A percentile compares a stretch with the other conserved stretches of the same genome.
Evolutionary conservation across 1,139 yeast species (phyloP).

Genomic region (Debaryomycetaceae sp.): DNA sequence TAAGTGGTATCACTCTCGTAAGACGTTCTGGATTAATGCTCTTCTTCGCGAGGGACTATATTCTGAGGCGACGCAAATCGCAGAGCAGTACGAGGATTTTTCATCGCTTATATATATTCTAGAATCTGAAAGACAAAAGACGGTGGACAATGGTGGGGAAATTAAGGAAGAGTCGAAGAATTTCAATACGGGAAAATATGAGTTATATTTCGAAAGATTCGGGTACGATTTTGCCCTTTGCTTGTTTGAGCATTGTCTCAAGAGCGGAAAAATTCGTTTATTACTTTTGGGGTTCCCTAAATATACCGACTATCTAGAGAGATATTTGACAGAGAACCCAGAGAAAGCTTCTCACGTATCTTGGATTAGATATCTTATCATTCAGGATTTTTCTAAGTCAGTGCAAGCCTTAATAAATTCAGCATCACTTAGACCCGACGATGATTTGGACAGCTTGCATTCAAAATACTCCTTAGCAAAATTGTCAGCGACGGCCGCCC

Average conservation of each 20-base stretch:
- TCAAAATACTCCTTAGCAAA: slow-evolving; percentile 72
- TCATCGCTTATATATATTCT: slow-evolving; percentile 63
- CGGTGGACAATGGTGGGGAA: slow-evolving; percentile 22
- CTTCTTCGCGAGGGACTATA: slow-evolving; percentile 46
- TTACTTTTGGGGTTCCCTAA: slow-evolving; percentile 58
- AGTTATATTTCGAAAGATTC: slow-evolving; percentile 55
- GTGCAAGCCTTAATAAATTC: slow-evolving; percentile 43
- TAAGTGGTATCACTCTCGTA: slow-evolving; percentile 32
- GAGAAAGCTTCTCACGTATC: slow-evolving; percentile 54
- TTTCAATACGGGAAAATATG: slow-evolving; percentile 31
- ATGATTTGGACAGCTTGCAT: slow-evolving; percentile 46
- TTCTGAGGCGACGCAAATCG: slow-evolving; percentile 56
- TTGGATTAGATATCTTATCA: slow-evolving; percentile 69
- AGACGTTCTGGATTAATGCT: slow-evolving; percentile 50
- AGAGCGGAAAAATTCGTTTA: slow-evolving; percentile 49
- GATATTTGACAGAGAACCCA: slow-evolving; percentile 49
- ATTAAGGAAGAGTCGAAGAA: slow-evolving; percentile 10
- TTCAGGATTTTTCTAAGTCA: slow-evolving; percentile 49
- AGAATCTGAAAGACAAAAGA: slow-evolving; percentile 46
- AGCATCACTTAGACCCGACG: slow-evolving; percentile 33
- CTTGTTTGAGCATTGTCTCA: slow-evolving; percentile 59
- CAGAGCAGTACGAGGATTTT: slow-evolving; percentile 67
- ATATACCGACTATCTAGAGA: slow-evolving; percentile 46
- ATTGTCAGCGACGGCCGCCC: slow-evolving; percentile 40
- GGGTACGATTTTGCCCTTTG: slow-evolving; percentile 68